Evolutionary conservation across 176 grass and related monocot species (phyloP), one percentile per base, ranked within the genome.

Genomic region (Carex pumila): DNA sequence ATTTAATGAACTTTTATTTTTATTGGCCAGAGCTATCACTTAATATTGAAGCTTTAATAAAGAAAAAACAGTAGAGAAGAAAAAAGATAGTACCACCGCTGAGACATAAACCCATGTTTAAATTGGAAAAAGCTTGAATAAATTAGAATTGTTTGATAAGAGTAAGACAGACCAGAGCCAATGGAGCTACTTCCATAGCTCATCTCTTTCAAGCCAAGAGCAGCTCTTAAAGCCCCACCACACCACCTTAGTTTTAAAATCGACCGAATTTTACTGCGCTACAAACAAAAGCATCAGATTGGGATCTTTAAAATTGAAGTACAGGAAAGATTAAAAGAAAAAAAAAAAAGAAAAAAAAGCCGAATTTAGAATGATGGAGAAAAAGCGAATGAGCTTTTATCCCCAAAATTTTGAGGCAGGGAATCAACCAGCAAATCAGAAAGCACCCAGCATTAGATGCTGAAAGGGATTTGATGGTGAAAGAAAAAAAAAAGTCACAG

Each of bases 161-260:
- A 34, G 32, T 34, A 3, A 3, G 58, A 39, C 84, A 83, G 66
- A 89, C 88, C 88, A 83, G 88, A 79, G 73, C 66, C 70, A 64
- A 89, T 54, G 50, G 84, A 89, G 68, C 88, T 89, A 81, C 88
- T 89, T 17, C 84, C 88, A 47, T 86, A 84, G 79, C 79, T 89
- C 88, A 89, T 89, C 61, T 83, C 79, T 56, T 45, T 18, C 15
- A 74, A 34, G 6, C 29, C 25, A 82, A 81, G 36, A 65, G 58
- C 75, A 77, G 79, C 84, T 11, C 61, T 65, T 32, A 55, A 78
- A 86, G 45, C 36, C 63, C 77, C 84, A 75, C 67, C 62, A 77
- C 77, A 74, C 60, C 84, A 13, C 18, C 11, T 32, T 21, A 85
- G 52, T 15, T 65, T 43, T 76, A 14, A 39, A 61, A 53, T 52